phyloP scores from a whole-genome alignment of 345 rosid genomes.

The Sisymbrium irio region DNA sequence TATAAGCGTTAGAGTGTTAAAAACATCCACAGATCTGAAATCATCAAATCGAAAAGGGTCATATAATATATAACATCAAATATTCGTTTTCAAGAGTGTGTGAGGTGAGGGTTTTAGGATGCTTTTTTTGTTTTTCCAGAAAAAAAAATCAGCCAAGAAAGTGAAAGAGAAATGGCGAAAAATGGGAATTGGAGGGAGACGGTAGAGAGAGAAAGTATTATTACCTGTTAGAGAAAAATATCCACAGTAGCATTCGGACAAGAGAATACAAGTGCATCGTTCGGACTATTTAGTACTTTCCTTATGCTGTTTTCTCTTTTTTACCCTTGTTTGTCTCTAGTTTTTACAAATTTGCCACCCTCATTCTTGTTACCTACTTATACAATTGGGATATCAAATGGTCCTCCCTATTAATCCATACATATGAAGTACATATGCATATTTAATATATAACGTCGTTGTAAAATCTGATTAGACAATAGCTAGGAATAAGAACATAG shows the following conservation, averaged over 20 bases:
- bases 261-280: constrained; percentile 23
- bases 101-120: background rate
- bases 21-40: constrained; percentile 31
- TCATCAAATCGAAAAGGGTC: background rate
- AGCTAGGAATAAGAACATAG: background rate
- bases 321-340: constrained; percentile 13
- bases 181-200: constrained; percentile 22
- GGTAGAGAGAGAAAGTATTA: constrained; percentile 1
- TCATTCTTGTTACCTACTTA: background rate
- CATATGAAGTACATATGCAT: background rate
- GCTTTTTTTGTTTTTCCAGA: background rate
- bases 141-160: constrained; percentile 25
- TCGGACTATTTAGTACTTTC: constrained; percentile 29
- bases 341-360: constrained; percentile 19
- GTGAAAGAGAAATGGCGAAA: constrained; percentile 24
- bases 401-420: background rate
- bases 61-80: background rate
- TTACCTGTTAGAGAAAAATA: constrained; percentile 36
- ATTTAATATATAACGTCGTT: background rate
- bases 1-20: background rate
- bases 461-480: background rate
- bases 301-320: background rate
- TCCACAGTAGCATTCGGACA: constrained; percentile 29
- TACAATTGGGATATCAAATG: constrained; percentile 3
- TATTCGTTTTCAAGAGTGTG: background rate